Percentiles rank a stretch among this genome's conserved stretches.
Evolutionary conservation across 176 grass and related monocot genomes (phyloP).

Genomic region (Phragmites australis): DNA sequence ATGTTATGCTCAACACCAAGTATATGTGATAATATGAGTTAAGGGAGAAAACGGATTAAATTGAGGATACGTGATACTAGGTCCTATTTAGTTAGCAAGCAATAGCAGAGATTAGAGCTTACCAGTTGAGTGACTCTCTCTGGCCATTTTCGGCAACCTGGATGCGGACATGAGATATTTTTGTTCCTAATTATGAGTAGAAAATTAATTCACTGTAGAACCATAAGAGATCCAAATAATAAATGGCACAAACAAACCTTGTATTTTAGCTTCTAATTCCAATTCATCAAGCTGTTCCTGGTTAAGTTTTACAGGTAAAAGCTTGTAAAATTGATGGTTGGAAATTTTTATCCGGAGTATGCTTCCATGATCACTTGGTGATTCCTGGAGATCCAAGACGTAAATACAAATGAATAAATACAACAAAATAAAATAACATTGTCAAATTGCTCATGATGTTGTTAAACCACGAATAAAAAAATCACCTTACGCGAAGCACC

Average conservation of each 20-base stretch:
- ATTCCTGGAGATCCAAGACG: conserved; percentile 54
- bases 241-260: conserved; percentile 58
- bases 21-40: not conserved
- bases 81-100: conserved; percentile 29
- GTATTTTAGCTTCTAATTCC: conserved; percentile 84
- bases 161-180: conserved; percentile 63
- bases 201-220: conserved; percentile 27
- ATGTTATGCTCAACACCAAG: not conserved
- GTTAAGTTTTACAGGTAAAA: conserved; percentile 75
- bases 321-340: conserved; percentile 73
- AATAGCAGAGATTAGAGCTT: conserved; percentile 34
- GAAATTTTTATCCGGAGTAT: conserved; percentile 67
- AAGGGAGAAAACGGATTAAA: conserved; percentile 7
- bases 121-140: conserved; percentile 70
- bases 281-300: conserved; percentile 89
- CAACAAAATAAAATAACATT: not conserved
- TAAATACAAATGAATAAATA: conserved; percentile 30
- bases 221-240: not conserved
- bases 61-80: conserved; percentile 15
- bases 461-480: conserved; percentile 16
- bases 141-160: conserved; percentile 71
- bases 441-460: conserved; percentile 3
- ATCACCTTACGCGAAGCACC: conserved; percentile 50
- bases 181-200: conserved; percentile 58
- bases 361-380: conserved; percentile 41